Evolutionary conservation across 1,284 basidiomycete genomes (phyloP).

Genomic region (Pseudozyma sp.): DNA sequence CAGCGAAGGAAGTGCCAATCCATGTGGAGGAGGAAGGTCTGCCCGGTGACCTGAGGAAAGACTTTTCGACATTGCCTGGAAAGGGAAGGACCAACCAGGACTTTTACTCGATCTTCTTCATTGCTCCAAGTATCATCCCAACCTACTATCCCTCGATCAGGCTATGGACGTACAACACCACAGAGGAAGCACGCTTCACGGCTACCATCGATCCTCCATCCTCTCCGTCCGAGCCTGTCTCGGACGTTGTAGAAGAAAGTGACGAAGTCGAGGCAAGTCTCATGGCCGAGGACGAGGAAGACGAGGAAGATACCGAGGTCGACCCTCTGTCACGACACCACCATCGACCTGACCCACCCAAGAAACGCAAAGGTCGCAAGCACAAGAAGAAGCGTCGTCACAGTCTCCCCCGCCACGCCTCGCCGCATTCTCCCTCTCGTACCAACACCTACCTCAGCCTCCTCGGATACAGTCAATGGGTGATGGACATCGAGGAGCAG

Average conservation of each 20-base stretch:
- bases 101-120: constrained; percentile 59
- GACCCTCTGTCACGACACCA: constrained; percentile 37
- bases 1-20: not conserved
- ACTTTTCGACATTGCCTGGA: constrained; percentile 60
- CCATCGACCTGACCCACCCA: constrained; percentile 59
- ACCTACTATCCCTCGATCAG: constrained; percentile 86
- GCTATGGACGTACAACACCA: constrained; percentile 75
- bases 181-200: constrained; percentile 21
- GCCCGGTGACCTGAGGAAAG: constrained; percentile 62
- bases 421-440: constrained; percentile 78
- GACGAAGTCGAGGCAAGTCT: constrained; percentile 34
- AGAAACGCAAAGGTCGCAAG: constrained; percentile 73
- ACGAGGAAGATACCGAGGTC: constrained; percentile 48
- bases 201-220: constrained; percentile 2
- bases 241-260: constrained; percentile 32
- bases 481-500: constrained; percentile 76
- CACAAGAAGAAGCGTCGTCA: constrained; percentile 74
- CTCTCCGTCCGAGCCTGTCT: not conserved
- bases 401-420: constrained; percentile 75
- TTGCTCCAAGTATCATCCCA: constrained; percentile 76
- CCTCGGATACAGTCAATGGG: constrained; percentile 85
- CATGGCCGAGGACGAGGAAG: constrained; percentile 39
- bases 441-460: constrained; percentile 78
- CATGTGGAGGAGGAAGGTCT: constrained; percentile 22
- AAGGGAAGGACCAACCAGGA: constrained; percentile 57